These are phyloP conservation scores for Colletotrichum noveboracense DNA, from an alignment of 2,329 filamentous ascomycete species.

Conservation along the genomic window DNA sequence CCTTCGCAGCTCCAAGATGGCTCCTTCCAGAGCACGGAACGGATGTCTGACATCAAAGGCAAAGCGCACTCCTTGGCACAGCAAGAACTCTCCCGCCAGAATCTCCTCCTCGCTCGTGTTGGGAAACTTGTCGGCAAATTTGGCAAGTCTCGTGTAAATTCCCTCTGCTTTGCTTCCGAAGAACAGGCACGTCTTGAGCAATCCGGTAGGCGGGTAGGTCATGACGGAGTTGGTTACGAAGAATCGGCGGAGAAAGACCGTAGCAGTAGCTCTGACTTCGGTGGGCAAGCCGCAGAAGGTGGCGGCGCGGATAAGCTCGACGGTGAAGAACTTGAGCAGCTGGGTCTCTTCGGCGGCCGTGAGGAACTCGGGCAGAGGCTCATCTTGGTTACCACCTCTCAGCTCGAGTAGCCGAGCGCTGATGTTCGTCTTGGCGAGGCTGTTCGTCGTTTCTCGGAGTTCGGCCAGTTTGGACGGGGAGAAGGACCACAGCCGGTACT, in stretches of 20 bases:
- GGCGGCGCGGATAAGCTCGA: slow-evolving; percentile 62
- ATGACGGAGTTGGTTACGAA: slow-evolving; percentile 95
- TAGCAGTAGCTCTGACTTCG: slow-evolving; percentile 68
- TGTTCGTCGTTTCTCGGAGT: slow-evolving; percentile 80
- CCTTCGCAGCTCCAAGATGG: slow-evolving; percentile 79
- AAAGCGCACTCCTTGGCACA: slow-evolving; percentile 91
- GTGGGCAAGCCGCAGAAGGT: slow-evolving; percentile 57
- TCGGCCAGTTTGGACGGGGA: slow-evolving; percentile 73
- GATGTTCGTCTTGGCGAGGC: slow-evolving; percentile 70
- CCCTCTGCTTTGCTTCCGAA: slow-evolving; percentile 94
- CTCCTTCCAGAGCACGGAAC: slow-evolving; percentile 85
- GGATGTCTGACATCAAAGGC: slow-evolving; percentile 94
- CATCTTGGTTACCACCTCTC: slow-evolving; percentile 27
- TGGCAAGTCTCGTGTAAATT: slow-evolving; percentile 68
- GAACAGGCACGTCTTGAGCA: slow-evolving; percentile 90
- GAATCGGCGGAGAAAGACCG: slow-evolving; percentile 91
- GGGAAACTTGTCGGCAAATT: slow-evolving; percentile 73
- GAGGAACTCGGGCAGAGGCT: slow-evolving; percentile 72
- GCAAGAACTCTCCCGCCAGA: slow-evolving; percentile 87
- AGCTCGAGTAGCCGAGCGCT: slow-evolving; percentile 56
- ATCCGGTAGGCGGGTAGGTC: slow-evolving; percentile 91
- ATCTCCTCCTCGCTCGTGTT: slow-evolving; percentile 80
- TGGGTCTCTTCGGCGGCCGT: slow-evolving; percentile 83
- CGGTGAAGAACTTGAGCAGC: slow-evolving; percentile 79
- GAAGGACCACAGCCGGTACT: slow-evolving; percentile 94